Percentiles rank a stretch among this genome's conserved stretches.
These are phyloP conservation scores for Geosiphon pyriformis DNA, from an alignment of 192 early-diverging fungal genomes.

Conservation along the genomic window DNA sequence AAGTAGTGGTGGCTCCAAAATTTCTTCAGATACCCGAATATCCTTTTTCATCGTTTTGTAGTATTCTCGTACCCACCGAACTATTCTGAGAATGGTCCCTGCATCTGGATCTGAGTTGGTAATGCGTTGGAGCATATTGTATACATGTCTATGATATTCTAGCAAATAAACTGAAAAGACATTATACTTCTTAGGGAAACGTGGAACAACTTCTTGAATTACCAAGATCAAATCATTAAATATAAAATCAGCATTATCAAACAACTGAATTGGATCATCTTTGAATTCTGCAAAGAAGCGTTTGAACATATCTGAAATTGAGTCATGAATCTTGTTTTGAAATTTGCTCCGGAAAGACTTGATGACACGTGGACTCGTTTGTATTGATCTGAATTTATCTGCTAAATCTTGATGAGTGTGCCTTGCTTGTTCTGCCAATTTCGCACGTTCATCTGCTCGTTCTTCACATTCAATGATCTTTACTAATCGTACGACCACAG, in stretches of 20 bases:
- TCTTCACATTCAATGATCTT: slow-evolving; percentile 97
- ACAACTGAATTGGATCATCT: slow-evolving; percentile 50
- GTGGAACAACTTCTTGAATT: slow-evolving; percentile 79
- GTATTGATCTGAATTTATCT: slow-evolving; percentile 36
- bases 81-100: slow-evolving; percentile 77
- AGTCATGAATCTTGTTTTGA: slow-evolving; percentile 68
- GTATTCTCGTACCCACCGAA: slow-evolving; percentile 91
- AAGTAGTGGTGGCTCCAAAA: slow-evolving; percentile 83
- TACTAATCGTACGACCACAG: slow-evolving; percentile 80
- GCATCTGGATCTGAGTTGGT: slow-evolving; percentile 72
- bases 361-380: slow-evolving; percentile 46
- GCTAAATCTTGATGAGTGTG: slow-evolving; percentile 44
- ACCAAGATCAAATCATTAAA: slow-evolving; percentile 87
- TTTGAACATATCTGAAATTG: slow-evolving; percentile 61
- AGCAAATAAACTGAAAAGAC: slow-evolving; percentile 94
- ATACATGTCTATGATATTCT: slow-evolving; percentile 92
- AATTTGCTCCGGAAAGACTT: slow-evolving; percentile 77
- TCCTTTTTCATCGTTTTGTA: slow-evolving; percentile 81
- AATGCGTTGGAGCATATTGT: slow-evolving; percentile 73
- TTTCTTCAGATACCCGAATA: slow-evolving; percentile 81
- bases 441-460: slow-evolving; percentile 71
- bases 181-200: slow-evolving; percentile 86
- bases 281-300: slow-evolving; percentile 57
- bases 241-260: slow-evolving; percentile 73
- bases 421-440: slow-evolving; percentile 41